Evolutionary conservation across 2,329 filamentous ascomycete species (phyloP).

Genomic region (Didymella pinodella): DNA sequence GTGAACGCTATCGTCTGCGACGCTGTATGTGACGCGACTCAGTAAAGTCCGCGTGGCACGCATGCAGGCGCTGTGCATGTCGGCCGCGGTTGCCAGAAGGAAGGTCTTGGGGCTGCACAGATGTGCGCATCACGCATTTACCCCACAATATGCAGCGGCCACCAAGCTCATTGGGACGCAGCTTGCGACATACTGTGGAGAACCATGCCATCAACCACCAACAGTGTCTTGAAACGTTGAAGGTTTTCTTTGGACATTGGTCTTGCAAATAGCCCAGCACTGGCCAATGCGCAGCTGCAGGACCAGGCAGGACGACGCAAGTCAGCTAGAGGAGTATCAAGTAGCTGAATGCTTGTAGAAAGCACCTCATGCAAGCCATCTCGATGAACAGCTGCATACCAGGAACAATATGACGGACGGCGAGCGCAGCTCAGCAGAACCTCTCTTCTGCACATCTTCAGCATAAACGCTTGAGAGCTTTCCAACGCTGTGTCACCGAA

Average conservation of each 20-base stretch:
- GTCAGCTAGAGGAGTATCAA: neutral
- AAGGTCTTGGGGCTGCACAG: constrained; percentile 21
- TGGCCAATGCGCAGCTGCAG: constrained; percentile 7
- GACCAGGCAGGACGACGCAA: constrained; percentile 3
- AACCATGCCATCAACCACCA: constrained; percentile 16
- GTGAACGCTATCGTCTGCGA: constrained; percentile 1
- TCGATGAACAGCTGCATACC: neutral
- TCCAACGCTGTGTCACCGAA: constrained; percentile 20
- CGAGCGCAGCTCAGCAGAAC: constrained; percentile 1
- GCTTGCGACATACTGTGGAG: constrained; percentile 29
- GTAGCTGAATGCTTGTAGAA: constrained; percentile 1
- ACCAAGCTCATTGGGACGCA: constrained; percentile 34
- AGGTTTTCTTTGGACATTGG: constrained; percentile 14
- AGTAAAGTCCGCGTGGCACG: constrained; percentile 19
- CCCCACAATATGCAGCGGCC: constrained; percentile 33
- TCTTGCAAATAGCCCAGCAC: constrained; percentile 3
- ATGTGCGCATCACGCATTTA: constrained; percentile 26
- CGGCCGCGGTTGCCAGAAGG: constrained; percentile 29
- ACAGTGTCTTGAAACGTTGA: constrained; percentile 21
- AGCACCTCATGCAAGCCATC: neutral
- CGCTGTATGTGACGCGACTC: constrained; percentile 10
- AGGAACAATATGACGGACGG: constrained; percentile 4
- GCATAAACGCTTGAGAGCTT: constrained; percentile 4
- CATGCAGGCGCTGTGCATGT: constrained; percentile 23
- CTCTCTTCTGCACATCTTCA: neutral